Base-by-base conservation (phyloP, 306 rosid species). In the Rubus idaeus region DNA sequence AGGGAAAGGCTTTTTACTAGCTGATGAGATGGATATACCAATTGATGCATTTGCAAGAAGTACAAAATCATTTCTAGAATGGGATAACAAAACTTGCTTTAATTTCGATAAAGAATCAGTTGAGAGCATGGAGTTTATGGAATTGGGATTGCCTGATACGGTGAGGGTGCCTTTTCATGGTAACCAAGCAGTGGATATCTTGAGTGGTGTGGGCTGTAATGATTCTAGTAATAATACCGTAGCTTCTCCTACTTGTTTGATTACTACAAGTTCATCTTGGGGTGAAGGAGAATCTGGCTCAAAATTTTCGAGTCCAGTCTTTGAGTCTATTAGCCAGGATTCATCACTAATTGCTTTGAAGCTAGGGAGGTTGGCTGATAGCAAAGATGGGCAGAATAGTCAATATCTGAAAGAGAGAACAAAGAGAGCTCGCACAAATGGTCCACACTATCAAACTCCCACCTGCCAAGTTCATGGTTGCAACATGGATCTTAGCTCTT, bases 391-490 rank as follows among this genome's bases (percentile, higher is more conserved):
- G 57, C 77, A 71, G 49, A 75, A 65, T 68, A 68, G 72, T 50
- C 80, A 71, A 76, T 47, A 70, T 80, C 74, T 55, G 18, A 74
- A 71, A 64, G 87, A 76, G 57, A 83, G 77, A 21, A 73, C 84
- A 23, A 90, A 88, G 85, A 87, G 86, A 84, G 82, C 84, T 58
- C 89, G 89, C 50, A 71, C 76, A 64, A 83, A 85, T 26, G 79
- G 77, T 66, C 86, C 84, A 14, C 55, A 76, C 50, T 39, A 74
- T 75, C 88, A 85, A 45, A 73, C 86, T 58, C 88, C 90, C 77
- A 79, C 91, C 37, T 92, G 97, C 76, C 93, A 90, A 82, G 97
- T 92, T 76, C 82, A 79, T 86, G 96, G 93, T 56, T 92, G 97
- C 75, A 86, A 88, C 69, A 81, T 78, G 87, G 91, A 92, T 83